Evolutionary conservation across 345 rosid species (phyloP), one percentile per base, ranked within the genome.

Genomic region (Aquilaria malaccensis): DNA sequence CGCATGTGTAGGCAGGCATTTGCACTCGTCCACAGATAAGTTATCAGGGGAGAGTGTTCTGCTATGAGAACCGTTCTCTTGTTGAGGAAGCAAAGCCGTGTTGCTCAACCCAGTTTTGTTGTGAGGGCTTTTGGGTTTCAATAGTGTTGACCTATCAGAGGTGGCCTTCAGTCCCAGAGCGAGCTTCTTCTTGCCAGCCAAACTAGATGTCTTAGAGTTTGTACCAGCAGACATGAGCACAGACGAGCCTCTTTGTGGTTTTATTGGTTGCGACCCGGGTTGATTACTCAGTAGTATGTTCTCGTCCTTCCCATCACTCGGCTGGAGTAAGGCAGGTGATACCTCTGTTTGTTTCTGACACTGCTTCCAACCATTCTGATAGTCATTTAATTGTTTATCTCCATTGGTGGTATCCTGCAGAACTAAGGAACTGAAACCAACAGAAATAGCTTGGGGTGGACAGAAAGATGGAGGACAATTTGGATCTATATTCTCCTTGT

Each of bases 161-260:
- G 55, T 59, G 52, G 72, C 79, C 45, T 71, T 79, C 3, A 15
- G 2, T 49, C 86, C 74, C 14, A 83, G 67, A 3, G 83, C 83
- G 62, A 74, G 87, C 76, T 78, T 81, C 22, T 22, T 22, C 79
- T 63, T 77, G 9, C 72, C 52, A n/a, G 46, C 37, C 4, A 56
- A 59, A 29, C 32, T 13, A 59, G 55, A 60, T 59, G 72, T 81
- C 69, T 67, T 67, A 67, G 51, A 37, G 33, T 65, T 64, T 30
- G 31, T 32, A 49, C 14, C 50, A 1, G 58, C n/a, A 13, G 70
- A 63, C 7, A 31, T 51, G 14, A 11, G 13, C 10, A 29, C 29
- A 4, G 53, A 45, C 10, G 22, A 55, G 49, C 67, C 45, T 37
- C 70, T 64, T 29, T 53, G 31, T 22, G 51, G 49, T 15, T 60